Evolutionary conservation across 2,329 filamentous ascomycete genomes (phyloP).

Genomic region (Akanthomyces muscarius): DNA sequence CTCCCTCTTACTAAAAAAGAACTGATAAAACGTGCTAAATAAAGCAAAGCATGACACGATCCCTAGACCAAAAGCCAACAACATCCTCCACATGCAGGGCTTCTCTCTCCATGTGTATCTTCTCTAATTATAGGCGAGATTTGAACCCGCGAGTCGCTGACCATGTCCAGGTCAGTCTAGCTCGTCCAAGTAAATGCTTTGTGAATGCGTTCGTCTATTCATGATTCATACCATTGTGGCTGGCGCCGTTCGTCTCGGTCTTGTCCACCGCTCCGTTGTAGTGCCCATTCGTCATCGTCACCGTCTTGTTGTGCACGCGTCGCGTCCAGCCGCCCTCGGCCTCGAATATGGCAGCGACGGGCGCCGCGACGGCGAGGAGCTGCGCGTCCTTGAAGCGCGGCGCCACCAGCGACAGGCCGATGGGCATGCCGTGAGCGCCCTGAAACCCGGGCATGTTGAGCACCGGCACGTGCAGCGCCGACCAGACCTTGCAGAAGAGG

Average conservation of each 20-base stretch:
- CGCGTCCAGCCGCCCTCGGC: constrained; percentile 31
- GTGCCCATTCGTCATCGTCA: not conserved
- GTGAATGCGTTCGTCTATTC: not conserved
- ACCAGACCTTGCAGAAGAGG: constrained; percentile 49
- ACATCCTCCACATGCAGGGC: not conserved
- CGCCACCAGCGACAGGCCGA: constrained; percentile 53
- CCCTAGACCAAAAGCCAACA: not conserved
- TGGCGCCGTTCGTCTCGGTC: not conserved
- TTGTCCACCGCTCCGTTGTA: not conserved
- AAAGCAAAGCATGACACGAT: not conserved
- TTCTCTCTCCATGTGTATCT: not conserved
- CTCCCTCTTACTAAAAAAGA: not conserved
- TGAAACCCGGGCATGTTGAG: constrained; percentile 62
- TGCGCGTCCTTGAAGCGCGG: constrained; percentile 44
- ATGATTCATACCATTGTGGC: not conserved
- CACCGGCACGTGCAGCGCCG: constrained; percentile 57
- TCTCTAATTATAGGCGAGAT: not conserved
- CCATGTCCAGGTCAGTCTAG: not conserved
- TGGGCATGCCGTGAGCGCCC: constrained; percentile 50
- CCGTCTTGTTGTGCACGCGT: constrained; percentile 1
- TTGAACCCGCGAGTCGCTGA: not conserved
- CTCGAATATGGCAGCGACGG: constrained; percentile 33
- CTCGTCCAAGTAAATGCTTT: not conserved
- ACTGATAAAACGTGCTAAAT: not conserved
- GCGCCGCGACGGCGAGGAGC: constrained; percentile 40